Evolutionary conservation across 331 rosid genomes (phyloP).

Genomic region (Rhamnella rubrinervis): DNA sequence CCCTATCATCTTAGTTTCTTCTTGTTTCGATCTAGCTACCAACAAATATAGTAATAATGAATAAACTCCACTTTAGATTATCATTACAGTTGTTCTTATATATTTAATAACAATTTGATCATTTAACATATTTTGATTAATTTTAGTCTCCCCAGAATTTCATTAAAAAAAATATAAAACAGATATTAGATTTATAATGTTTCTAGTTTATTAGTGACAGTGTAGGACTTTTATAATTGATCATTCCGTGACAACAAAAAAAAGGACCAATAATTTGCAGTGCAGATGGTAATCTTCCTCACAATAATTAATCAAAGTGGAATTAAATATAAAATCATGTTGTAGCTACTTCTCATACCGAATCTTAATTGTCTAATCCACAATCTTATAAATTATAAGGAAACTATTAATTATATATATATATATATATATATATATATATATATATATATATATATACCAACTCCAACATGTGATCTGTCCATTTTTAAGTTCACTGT

Average conservation of each 20-base stretch:
- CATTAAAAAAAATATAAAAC: no score
- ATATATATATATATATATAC: no score
- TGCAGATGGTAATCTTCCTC: constrained; percentile 8
- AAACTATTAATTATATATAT: no score
- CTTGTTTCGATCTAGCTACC: no score
- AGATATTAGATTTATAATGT: neutral
- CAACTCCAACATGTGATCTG: no score
- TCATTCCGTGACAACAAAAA: neutral
- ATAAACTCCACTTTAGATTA: constrained; percentile 26
- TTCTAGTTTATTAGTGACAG: constrained; percentile 7
- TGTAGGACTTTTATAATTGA: neutral
- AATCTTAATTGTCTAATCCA: constrained; percentile 11
- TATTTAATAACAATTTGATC: no score
- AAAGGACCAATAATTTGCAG: constrained; percentile 10
- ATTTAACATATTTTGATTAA: no score
- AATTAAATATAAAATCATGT: constrained; percentile 6
- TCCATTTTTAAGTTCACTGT: no score
- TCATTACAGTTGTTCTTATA: constrained; percentile 14
- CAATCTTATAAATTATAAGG: neutral
- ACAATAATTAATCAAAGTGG: neutral
- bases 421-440: no score
- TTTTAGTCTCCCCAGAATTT: neutral
- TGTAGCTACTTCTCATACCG: constrained; percentile 6
- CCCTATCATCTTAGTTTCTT: no score
- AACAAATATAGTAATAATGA: neutral